phyloP scores from a whole-genome alignment of 306 rosid genomes.

The Dalbergia cochinchinensis region DNA sequence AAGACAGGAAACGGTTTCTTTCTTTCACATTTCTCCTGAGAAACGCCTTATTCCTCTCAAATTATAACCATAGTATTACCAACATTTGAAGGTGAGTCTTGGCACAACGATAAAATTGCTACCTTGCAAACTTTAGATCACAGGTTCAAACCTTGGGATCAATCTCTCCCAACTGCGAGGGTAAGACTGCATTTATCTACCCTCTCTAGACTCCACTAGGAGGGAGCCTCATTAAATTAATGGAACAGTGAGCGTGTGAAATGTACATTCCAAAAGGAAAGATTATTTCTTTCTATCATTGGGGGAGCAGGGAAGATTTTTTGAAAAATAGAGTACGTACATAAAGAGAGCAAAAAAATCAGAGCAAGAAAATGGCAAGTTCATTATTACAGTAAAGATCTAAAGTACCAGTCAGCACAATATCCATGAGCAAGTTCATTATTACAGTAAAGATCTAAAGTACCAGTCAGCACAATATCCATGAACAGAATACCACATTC shows the following conservation, averaged over 20 bases:
- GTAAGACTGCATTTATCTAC: too few species aligned
- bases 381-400: neutral
- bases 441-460: constrained; percentile 1
- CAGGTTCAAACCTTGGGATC: too few species aligned
- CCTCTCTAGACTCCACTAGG: too few species aligned
- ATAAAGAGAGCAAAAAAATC: neutral
- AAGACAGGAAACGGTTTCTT: constrained; percentile 29
- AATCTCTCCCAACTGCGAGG: too few species aligned
- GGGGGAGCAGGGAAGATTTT: neutral
- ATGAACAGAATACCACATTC: neutral
- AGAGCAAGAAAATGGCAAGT: neutral
- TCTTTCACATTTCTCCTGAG: constrained; percentile 29
- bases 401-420: constrained; percentile 19
- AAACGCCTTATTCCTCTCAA: neutral
- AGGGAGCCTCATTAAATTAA: neutral
- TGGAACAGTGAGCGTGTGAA: neutral
- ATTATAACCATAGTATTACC: too few species aligned
- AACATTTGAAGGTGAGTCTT: neutral
- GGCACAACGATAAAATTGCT: too few species aligned
- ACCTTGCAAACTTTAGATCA: too few species aligned
- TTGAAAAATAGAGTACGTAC: neutral
- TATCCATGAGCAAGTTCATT: constrained; percentile 1
- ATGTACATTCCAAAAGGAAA: neutral
- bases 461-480: constrained; percentile 26
- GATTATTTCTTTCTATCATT: too few species aligned